These are phyloP conservation scores for Pontederia crassipes DNA, from an alignment of 176 grass and related monocot genomes.

Conservation along the genomic window DNA sequence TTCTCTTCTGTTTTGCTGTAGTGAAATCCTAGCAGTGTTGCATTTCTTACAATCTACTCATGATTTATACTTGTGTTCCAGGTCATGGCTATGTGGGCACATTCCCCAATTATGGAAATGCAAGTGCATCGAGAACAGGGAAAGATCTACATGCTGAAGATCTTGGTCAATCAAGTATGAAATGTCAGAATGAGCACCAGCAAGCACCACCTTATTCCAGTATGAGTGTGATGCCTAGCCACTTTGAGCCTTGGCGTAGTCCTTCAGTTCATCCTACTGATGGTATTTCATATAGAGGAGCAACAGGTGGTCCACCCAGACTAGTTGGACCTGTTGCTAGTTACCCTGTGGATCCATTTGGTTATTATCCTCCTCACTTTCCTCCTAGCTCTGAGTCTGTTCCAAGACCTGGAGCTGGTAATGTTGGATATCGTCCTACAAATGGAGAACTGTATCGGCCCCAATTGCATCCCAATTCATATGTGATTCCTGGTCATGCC, in stretches of 20 bases:
- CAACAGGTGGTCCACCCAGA: conserved; percentile 47
- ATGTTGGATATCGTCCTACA: conserved; percentile 45
- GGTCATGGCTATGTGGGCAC: conserved; percentile 29
- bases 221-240: conserved; percentile 20
- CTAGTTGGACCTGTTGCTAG: conserved; percentile 32
- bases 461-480: conserved; percentile 45
- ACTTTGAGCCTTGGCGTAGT: conserved; percentile 66
- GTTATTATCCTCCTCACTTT: conserved; percentile 57
- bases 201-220: conserved; percentile 34
- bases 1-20: not conserved
- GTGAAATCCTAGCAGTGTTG: not conserved
- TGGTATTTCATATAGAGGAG: conserved; percentile 59
- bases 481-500: conserved; percentile 47
- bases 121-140: conserved; percentile 46
- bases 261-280: conserved; percentile 55
- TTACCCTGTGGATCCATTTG: conserved; percentile 59
- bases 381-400: conserved; percentile 50
- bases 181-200: conserved; percentile 29
- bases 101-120: conserved; percentile 26
- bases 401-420: conserved; percentile 29
- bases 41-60: not conserved
- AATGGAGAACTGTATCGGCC: conserved; percentile 45
- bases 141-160: conserved; percentile 22
- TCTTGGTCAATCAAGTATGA: conserved; percentile 22
- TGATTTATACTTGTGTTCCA: conserved; percentile 20